Base-by-base conservation (phyloP, 768 basidiomycete species). In the Leccinellum rugosiceps region DNA sequence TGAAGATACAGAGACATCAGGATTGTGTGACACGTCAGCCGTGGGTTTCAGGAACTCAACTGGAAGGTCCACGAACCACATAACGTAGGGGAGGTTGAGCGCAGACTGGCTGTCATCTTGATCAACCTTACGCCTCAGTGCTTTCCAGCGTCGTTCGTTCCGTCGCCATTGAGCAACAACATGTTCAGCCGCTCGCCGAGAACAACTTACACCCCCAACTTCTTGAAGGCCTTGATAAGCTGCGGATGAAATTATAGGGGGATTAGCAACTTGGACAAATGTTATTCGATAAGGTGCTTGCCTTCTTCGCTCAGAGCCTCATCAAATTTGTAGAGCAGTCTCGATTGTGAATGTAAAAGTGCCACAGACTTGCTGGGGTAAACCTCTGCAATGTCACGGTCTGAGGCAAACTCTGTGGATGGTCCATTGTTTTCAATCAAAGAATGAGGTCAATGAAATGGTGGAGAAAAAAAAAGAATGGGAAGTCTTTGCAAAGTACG, bases 331-430 rank as follows among this genome's bases (percentile, higher is more conserved):
- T 82, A 82, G 14, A 86, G 73, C 6, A 86, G 72, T 17, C 76
- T 78, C 6, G 62, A 38, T 10, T 84, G 77, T 1, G 85, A 87
- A 63, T 88, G 86, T 0, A 87, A 66, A 4, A 88, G 77, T 0
- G 84, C 85, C 2, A 86, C 80, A 0, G 65, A 61, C 64, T 83
- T 84, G 17, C 62, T 63, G 1, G 83, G 83, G 61, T 83, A 77
- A n/a, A 84, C 63, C 1, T 76, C 77, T 17, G 80, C 78, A 53
- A 86, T 84, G n/a, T n/a, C n/a, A n/a, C n/a, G n/a, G 66, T 88
- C 86, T 4, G 82, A 79, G 0, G 85, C 84, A 58, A 83, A 84
- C 64, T 87, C 85, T 87, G 62, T 6, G 14, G 19, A 13, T 43
- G 7, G 28, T 5, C 9, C 25, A 7, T 53, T 5, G 8, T 52